Percentiles rank a stretch among this genome's conserved stretches.
phyloP scores from a whole-genome alignment of 2,329 filamentous ascomycete genomes.

The Fusarium solani-melongenae region DNA sequence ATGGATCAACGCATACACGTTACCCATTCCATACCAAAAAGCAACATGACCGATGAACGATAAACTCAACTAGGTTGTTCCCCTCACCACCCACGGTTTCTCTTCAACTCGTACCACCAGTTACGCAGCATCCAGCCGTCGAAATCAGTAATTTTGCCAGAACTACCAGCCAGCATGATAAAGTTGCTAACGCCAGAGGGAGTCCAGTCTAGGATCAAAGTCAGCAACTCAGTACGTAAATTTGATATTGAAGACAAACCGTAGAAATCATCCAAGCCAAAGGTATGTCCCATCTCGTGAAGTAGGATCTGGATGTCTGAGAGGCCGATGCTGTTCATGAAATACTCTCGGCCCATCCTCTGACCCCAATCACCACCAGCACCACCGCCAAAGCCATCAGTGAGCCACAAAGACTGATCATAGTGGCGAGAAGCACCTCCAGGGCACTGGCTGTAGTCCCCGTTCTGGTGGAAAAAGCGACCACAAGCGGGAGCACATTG shows the following conservation, averaged over 20 bases:
- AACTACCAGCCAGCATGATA: conserved; percentile 57
- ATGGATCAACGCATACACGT: background rate
- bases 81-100: conserved; percentile 41
- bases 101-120: conserved; percentile 54
- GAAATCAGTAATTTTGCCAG: conserved; percentile 56
- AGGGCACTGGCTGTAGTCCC: conserved; percentile 52
- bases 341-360: conserved; percentile 55
- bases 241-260: conserved; percentile 1
- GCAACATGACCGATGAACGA: background rate
- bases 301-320: conserved; percentile 57
- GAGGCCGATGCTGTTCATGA: conserved; percentile 50
- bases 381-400: conserved; percentile 55
- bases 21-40: background rate
- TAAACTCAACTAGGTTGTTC: background rate
- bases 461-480: conserved; percentile 56
- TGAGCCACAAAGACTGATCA: conserved; percentile 59
- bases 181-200: conserved; percentile 54
- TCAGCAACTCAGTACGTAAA: background rate
- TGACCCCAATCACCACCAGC: conserved; percentile 60
- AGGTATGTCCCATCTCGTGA: conserved; percentile 58
- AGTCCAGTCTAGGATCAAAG: conserved; percentile 50
- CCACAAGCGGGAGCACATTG: conserved; percentile 53
- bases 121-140: conserved; percentile 60
- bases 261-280: conserved; percentile 53
- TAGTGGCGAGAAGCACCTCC: conserved; percentile 51